Conservation (phyloP, 805 yeast genomes). For the Cyberlindnera maclurae region DNA sequence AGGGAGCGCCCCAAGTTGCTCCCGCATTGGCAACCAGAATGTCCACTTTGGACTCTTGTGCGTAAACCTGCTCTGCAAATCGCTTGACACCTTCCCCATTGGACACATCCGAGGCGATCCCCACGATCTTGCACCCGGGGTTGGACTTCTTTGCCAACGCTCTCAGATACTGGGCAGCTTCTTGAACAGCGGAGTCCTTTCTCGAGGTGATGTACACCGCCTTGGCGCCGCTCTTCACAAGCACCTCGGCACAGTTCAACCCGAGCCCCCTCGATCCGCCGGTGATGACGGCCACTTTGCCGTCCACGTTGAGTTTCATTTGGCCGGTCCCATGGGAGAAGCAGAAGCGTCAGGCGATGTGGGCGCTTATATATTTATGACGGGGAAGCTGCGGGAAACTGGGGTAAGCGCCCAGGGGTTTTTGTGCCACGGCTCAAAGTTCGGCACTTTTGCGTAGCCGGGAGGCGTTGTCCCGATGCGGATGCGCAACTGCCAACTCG, state of each 20-base stretch:
- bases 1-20: slow-evolving; percentile 68
- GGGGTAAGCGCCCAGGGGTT: too few relatives aligned
- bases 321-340: neutral
- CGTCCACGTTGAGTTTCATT: slow-evolving; percentile 37
- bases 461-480: too few relatives aligned
- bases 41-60: slow-evolving; percentile 39
- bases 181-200: slow-evolving; percentile 52
- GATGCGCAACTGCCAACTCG: neutral
- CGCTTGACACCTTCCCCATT: slow-evolving; percentile 39
- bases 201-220: slow-evolving; percentile 59
- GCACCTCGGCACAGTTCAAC: slow-evolving; percentile 56
- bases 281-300: slow-evolving; percentile 59
- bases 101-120: slow-evolving; percentile 54
- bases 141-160: slow-evolving; percentile 22
- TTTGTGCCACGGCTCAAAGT: too few relatives aligned
- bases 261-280: slow-evolving; percentile 79
- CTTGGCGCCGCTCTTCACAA: slow-evolving; percentile 54
- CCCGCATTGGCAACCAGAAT: slow-evolving; percentile 74
- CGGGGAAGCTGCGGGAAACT: too few relatives aligned
- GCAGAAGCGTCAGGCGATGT: too few relatives aligned
- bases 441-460: too few relatives aligned
- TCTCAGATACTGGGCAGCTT: slow-evolving; percentile 37
- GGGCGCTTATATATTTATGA: neutral
- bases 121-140: slow-evolving; percentile 26
- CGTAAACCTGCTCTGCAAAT: slow-evolving; percentile 36